Percentiles rank a stretch among this genome's conserved stretches.
These are phyloP conservation scores for Zymoseptoria tritici DNA, from an alignment of 2,329 filamentous ascomycete genomes.

Conservation along the genomic window DNA sequence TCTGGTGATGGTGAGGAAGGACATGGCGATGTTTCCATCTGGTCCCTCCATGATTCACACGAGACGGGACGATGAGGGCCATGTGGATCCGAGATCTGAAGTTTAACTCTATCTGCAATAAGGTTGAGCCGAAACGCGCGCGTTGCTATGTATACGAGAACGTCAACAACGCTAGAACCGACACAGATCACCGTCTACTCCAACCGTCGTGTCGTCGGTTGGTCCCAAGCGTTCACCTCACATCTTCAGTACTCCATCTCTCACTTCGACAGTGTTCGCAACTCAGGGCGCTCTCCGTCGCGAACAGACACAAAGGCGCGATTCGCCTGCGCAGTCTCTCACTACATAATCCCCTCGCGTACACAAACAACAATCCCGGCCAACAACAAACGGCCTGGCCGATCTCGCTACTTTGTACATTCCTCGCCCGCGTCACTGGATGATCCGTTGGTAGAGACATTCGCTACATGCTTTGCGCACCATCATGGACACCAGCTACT, in stretches of 20 bases:
- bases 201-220: neutral
- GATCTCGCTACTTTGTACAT: constrained; percentile 4
- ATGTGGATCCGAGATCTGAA: neutral
- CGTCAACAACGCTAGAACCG: too few species aligned
- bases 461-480: constrained; percentile 23
- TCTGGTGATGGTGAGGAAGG: neutral
- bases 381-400: neutral
- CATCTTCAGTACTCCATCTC: neutral
- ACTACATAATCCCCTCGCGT: neutral
- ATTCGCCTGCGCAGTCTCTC: neutral
- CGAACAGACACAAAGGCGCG: neutral
- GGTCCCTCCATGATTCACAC: neutral
- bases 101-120: neutral
- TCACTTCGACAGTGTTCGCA: neutral
- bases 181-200: neutral
- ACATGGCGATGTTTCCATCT: neutral
- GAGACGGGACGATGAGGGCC: neutral
- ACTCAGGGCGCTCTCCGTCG: neutral
- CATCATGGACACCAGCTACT: constrained; percentile 79
- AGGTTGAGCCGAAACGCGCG: neutral
- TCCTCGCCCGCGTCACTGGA: constrained; percentile 13
- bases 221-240: neutral
- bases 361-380: neutral
- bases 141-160: too few species aligned
- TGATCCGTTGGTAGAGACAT: constrained; percentile 13